Evolutionary conservation across 306 rosid genomes (phyloP).

Genomic region (Trifolium subterraneum): DNA sequence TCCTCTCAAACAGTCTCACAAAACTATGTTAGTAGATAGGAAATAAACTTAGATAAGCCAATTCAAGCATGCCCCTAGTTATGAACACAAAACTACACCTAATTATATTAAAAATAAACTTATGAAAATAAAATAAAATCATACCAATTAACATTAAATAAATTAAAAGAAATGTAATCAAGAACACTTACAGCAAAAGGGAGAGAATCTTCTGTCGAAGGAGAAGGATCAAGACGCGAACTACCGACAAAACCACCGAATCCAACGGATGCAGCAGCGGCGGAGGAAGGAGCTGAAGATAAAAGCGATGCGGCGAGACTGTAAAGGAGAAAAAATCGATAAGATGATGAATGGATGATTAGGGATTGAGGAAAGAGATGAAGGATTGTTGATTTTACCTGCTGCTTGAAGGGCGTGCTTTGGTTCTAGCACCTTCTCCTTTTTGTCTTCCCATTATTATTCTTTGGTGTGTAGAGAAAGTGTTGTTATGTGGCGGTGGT

Average conservation of each 20-base stretch:
- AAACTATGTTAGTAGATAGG: no score
- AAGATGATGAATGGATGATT: neutral
- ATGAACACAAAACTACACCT: conserved; percentile 31
- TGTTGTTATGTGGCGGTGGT: neutral
- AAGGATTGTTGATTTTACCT: conserved; percentile 52
- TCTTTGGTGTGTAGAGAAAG: neutral
- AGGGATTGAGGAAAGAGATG: neutral
- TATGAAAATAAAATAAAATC: neutral
- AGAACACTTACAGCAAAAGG: conserved; percentile 57
- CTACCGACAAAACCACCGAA: conserved; percentile 94
- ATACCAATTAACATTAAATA: neutral
- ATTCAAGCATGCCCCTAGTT: neutral
- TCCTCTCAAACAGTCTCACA: no score
- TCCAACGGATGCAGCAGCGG: conserved; percentile 68
- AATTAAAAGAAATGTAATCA: neutral
- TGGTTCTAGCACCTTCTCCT: conserved; percentile 83
- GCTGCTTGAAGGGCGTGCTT: conserved; percentile 92
- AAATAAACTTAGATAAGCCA: no score
- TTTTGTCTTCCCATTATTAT: conserved; percentile 76
- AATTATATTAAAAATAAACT: conserved; percentile 1
- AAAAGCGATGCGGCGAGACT: conserved; percentile 91
- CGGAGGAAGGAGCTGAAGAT: conserved; percentile 64
- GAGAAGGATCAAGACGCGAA: conserved; percentile 74
- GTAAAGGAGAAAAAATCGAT: conserved; percentile 17
- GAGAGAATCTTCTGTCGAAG: conserved; percentile 62